Base-by-base conservation (phyloP, 257 asterid genomes). In the Fraxinus quadrangulata region DNA sequence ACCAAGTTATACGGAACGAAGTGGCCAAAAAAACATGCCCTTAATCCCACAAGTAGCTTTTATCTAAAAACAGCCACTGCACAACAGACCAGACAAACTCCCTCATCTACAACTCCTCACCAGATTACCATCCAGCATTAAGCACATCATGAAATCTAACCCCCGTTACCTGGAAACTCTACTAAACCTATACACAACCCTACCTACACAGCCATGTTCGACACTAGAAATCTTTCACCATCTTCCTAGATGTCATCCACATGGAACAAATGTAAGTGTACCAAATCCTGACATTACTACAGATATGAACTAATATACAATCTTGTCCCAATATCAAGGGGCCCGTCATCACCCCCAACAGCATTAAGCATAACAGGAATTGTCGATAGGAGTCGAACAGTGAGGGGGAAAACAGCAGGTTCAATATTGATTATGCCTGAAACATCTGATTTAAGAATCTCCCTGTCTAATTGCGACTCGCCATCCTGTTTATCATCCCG, bases 351-450 rank as follows among this genome's bases (percentile, higher is more conserved):
- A 67, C 97, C 97, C 69, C 97, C 96, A 4, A 89, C 70, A 68
- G 93, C 95, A 54, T 94, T 96, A 85, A 92, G 83, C 24, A 87
- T 96, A 65, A 94, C 91, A 0, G 97, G 90, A 42, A 91, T 79
- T 31, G 88, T 87, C 16, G 96, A 92, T 23, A 84, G 94, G 45
- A 86, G 87, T 54, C 75, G 88, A 69, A 94, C 23, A 0, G 98
- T 92, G 31, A 94, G 91, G 2, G 98, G 98, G 4, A 94, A 91
- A 78, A 87, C 79, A 42, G 87, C 90, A 79, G 98, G 96, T 59
- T 84, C 94, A 16, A 77, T 39, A 75, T 39, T 73, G 31, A 21
- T 45, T 2, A 8, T 73, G 12, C 40, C 70, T 24, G 75, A 36
- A 63, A 2, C 5, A 11, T 21, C 77, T 28, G 75, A 42, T 11